Evolutionary conservation across 2,329 filamentous ascomycete species (phyloP).

Genomic region (Meredithiella fracta): DNA sequence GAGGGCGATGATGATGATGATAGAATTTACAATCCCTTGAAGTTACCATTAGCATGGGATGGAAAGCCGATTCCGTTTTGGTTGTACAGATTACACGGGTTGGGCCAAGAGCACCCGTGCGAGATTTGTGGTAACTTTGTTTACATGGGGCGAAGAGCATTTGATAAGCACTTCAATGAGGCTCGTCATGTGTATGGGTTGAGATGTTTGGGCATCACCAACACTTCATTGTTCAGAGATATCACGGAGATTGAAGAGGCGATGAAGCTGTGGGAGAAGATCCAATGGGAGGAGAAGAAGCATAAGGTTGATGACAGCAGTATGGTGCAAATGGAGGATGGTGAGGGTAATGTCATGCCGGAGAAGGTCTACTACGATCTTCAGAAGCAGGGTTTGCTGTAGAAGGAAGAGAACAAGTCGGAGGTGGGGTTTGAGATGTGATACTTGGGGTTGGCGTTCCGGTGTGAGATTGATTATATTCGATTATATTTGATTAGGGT

Average conservation of each 20-base stretch:
- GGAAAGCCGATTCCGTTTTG: constrained; percentile 98
- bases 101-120: constrained; percentile 88
- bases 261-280: constrained; percentile 77
- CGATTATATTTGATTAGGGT: constrained; percentile 10
- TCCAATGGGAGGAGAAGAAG: constrained; percentile 70
- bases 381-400: constrained; percentile 77
- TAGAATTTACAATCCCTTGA: constrained; percentile 90
- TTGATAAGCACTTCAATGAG: constrained; percentile 98
- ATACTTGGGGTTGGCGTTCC: background rate
- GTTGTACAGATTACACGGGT: constrained; percentile 90
- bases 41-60: constrained; percentile 91
- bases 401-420: constrained; percentile 20
- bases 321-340: constrained; percentile 96
- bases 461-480: constrained; percentile 2
- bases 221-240: constrained; percentile 79
- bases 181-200: constrained; percentile 82
- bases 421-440: background rate
- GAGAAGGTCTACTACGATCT: constrained; percentile 96
- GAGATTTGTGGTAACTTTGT: constrained; percentile 97
- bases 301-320: constrained; percentile 61
- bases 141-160: constrained; percentile 93
- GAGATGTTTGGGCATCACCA: constrained; percentile 85
- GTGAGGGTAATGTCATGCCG: constrained; percentile 95
- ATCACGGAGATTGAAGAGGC: constrained; percentile 89
- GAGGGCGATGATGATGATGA: constrained; percentile 67